Base-by-base conservation (phyloP, 2,329 filamentous ascomycete genomes). In the Aspergillus sp. region DNA sequence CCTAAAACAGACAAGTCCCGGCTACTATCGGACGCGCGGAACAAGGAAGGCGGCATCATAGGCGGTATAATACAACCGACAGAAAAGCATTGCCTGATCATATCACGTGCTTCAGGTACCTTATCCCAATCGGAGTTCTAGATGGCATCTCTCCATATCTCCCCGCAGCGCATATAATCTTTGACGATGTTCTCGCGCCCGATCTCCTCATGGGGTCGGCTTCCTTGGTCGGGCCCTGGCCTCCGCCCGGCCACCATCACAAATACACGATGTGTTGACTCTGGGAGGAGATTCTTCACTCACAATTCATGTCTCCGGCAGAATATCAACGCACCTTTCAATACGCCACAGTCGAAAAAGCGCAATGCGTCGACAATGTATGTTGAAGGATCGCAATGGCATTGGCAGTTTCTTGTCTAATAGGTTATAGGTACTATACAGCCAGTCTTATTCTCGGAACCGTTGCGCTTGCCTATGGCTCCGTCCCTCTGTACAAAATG, bases 401-500 rank as follows among this genome's bases (percentile, higher is more conserved):
- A 23, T 63, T 8, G 11, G 23, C 10, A 4, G 23, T 25, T 25
- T 3, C 55, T 21, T 5, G 23, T 36, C 54, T 68, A 55, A 70
- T 57, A 54, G 58, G 19, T 48, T n/a, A 17, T 62, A 87, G 85
- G 76, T 87, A 87, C 73, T 89, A 88, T 69, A 82, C 85, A 23
- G 77, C 87, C 51, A 88, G 85, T 68, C 75, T 87, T 55, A 86
- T 88, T 52, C 77, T 89, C 39, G 86, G 84, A 62, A 88, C 86
- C 6, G 79, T 87, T 42, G 86, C 86, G 13, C 76, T 89, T 39
- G 84, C 86, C 51, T 89, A 89, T 72, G 86, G 85, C 63, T 87
- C 85, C 13, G 86, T 89, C 25, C 86, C 86, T 44, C 78, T 89
- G 62, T 89, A 89, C 75, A 89, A 89, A 73, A 89, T 88, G 84